A percentile compares a stretch with the other conserved stretches of the same genome.
These are phyloP conservation scores for Seiridium cupressi DNA, from an alignment of 2,329 filamentous ascomycete species.

Conservation along the genomic window DNA sequence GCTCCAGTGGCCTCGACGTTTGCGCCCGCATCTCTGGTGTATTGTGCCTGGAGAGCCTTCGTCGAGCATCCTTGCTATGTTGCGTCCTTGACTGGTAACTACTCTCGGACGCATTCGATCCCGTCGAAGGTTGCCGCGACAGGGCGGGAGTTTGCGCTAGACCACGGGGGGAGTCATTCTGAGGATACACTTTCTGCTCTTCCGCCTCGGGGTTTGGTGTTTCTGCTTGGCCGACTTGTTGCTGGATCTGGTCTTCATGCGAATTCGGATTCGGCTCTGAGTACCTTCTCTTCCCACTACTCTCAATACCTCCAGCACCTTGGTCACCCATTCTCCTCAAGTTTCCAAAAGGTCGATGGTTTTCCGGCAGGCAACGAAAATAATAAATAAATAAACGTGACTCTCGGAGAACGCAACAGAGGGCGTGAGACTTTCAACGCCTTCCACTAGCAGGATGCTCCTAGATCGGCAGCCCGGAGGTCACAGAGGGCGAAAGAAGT, in stretches of 20 bases:
- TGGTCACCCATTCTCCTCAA: conserved; percentile 27
- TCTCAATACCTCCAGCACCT: conserved; percentile 29
- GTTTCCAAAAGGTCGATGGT: too few relatives aligned
- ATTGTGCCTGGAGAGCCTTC: neutral
- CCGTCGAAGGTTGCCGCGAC: conserved; percentile 25
- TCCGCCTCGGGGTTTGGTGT: conserved; percentile 21
- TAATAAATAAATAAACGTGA: too few relatives aligned
- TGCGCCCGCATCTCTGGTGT: conserved; percentile 10
- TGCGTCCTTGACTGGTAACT: neutral
- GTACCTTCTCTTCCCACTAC: conserved; percentile 28
- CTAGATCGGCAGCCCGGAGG: neutral
- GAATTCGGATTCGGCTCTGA: conserved; percentile 27
- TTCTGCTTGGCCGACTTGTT: conserved; percentile 23
- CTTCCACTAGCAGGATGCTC: neutral
- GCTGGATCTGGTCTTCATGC: conserved; percentile 29
- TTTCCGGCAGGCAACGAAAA: neutral
- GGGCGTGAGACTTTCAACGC: neutral
- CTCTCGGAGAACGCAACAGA: neutral
- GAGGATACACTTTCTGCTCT: conserved; percentile 20
- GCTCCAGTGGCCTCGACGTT: conserved; percentile 45
- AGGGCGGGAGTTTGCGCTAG: conserved; percentile 13
- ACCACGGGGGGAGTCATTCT: conserved; percentile 22
- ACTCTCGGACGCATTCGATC: conserved; percentile 20
- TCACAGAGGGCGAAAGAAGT: neutral
- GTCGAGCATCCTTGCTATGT: neutral